Percentiles rank a stretch among this genome's conserved stretches.
Conservation (phyloP, 768 basidiomycete species). For the Tubosaeta brunneosetosa region DNA sequence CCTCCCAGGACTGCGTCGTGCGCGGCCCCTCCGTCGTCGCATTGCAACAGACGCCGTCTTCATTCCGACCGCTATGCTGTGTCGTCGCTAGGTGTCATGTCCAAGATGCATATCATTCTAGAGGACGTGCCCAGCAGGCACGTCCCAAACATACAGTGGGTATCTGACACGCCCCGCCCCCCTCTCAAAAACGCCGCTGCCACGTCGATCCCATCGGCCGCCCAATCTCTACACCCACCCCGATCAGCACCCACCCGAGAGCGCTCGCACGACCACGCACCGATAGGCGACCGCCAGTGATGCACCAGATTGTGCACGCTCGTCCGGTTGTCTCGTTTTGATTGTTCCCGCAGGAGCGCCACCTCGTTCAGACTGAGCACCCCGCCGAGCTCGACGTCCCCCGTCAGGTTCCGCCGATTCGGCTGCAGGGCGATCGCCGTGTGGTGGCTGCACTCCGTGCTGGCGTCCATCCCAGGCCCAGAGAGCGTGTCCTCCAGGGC, state of each 20-base stretch:
- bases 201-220: not conserved
- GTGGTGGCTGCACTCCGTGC: not conserved
- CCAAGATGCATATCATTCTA: too few relatives aligned
- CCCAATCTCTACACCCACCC: not conserved
- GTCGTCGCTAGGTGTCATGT: too few relatives aligned
- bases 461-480: not conserved
- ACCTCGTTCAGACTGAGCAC: slow-evolving; percentile 35
- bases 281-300: slow-evolving; percentile 67
- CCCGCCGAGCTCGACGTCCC: slow-evolving; percentile 20
- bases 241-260: not conserved
- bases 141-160: too few relatives aligned
- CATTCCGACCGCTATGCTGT: too few relatives aligned
- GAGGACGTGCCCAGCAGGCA: too few relatives aligned
- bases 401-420: slow-evolving; percentile 21
- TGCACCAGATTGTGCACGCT: slow-evolving; percentile 45
- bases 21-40: too few relatives aligned
- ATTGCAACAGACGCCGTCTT: too few relatives aligned
- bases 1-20: too few relatives aligned
- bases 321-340: slow-evolving; percentile 17
- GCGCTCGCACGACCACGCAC: slow-evolving; percentile 33
- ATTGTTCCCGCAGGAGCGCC: slow-evolving; percentile 42
- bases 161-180: too few relatives aligned
- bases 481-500: not conserved
- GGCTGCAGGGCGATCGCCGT: slow-evolving; percentile 14
- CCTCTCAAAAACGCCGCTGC: not conserved